These are phyloP conservation scores for Calonectria ilicicola DNA, from an alignment of 2,329 filamentous ascomycete species.

Conservation along the genomic window DNA sequence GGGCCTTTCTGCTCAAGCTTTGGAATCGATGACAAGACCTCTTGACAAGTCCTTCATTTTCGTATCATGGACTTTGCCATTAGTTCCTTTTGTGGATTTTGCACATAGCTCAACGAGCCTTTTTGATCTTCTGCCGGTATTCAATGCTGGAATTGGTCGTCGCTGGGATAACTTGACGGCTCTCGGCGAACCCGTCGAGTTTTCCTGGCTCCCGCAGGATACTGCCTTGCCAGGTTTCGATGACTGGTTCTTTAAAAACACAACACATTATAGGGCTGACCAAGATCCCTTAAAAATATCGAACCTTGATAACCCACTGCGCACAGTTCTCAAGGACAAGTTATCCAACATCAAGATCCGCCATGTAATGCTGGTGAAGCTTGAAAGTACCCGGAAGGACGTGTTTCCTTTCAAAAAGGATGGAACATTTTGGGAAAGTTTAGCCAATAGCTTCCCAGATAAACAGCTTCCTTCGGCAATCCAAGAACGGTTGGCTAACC, in stretches of 20 bases:
- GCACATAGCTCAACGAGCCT: constrained; percentile 42
- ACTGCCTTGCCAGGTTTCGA: constrained; percentile 36
- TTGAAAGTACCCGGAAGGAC: constrained; percentile 57
- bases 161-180: constrained; percentile 47
- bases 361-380: constrained; percentile 54
- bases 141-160: constrained; percentile 34
- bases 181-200: constrained; percentile 32
- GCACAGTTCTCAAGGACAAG: constrained; percentile 33
- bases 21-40: constrained; percentile 41
- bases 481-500: constrained; percentile 32
- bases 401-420: constrained; percentile 56
- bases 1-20: constrained; percentile 33
- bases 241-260: constrained; percentile 42
- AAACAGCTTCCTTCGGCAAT: constrained; percentile 45
- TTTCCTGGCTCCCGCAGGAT: constrained; percentile 45
- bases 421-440: constrained; percentile 48
- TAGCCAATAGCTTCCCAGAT: constrained; percentile 42
- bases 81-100: constrained; percentile 51
- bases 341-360: constrained; percentile 49
- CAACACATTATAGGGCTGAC: constrained; percentile 46
- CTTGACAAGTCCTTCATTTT: constrained; percentile 46
- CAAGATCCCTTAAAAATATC: constrained; percentile 53
- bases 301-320: constrained; percentile 48
- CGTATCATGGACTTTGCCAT: constrained; percentile 49
- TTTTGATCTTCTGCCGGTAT: constrained; percentile 36